Evolutionary conservation across 495 filamentous ascomycete species (phyloP), one percentile per base, ranked within the genome.

Genomic region (Paragyromitra xinjiangensis): DNA sequence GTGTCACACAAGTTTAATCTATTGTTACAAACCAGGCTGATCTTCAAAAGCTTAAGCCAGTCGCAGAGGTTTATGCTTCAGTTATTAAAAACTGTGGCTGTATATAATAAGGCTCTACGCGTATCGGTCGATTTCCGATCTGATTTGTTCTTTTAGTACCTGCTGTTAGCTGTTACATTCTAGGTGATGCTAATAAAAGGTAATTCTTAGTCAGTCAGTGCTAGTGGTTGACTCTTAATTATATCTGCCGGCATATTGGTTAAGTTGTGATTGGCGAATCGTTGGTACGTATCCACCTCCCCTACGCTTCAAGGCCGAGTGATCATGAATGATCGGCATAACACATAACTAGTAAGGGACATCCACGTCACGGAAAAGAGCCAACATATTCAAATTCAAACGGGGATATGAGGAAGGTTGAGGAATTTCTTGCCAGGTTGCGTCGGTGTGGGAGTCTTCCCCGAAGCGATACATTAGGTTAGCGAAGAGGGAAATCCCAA

Each of bases 221-320:
- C n/a, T 55, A 67, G 40, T 14, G 53, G 22, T 48, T 14, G 48
- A 44, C 45, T 66, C 11, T 19, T n/a, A 22, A 8, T 53, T 53
- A n/a, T 34, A 67, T 53, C 64, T 67, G 48, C 64, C 64, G 64
- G 48, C 64, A 67, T 67, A 67, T 22, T 26, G 9, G 45, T 40
- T 45, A 19, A 29, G 7, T 6, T 24, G 7, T 24, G 16, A 39
- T 51, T 66, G 29, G n/a, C 48, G 19, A 67, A 67, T 53, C 26
- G 26, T 37, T 24, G 6, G 16, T 16, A 22, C 12, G 24, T 9
- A 19, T 50, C 11, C 24, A 22, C 64, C 29, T 51, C 7, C 48
- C 48, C 16, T n/a, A 19, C 4, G 4, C 6, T 6, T 22, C 22
- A 44, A 14, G 8, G 1, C 53, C 51, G 53, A 59, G 53, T 69